Conservation (phyloP, 805 yeast genomes). For the Debaryomyces castellii region DNA sequence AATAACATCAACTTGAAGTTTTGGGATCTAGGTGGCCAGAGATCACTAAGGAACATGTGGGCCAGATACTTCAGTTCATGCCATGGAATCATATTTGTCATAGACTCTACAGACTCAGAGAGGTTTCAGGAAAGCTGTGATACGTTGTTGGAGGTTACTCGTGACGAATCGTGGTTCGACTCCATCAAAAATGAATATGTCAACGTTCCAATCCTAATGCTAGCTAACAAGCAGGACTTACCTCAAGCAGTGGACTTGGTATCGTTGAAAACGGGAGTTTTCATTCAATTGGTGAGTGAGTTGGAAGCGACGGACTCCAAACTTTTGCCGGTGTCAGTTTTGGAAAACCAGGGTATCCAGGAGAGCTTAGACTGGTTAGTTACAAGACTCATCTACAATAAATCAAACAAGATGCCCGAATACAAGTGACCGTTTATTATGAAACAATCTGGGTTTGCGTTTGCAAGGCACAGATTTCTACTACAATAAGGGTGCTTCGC, state of each 20-base stretch:
- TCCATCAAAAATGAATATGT: slow-evolving; percentile 31
- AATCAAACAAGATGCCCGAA: slow-evolving; percentile 59
- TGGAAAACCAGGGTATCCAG: slow-evolving; percentile 76
- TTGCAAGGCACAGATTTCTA: too few relatives aligned
- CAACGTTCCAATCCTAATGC: slow-evolving; percentile 85
- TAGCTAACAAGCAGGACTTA: slow-evolving; percentile 90
- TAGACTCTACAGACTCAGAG: slow-evolving; percentile 84
- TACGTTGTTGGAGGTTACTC: slow-evolving; percentile 50
- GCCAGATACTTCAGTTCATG: slow-evolving; percentile 78
- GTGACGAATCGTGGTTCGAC: slow-evolving; percentile 41
- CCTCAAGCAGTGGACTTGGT: slow-evolving; percentile 48
- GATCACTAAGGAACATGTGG: slow-evolving; percentile 83
- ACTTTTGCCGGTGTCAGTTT: slow-evolving; percentile 85
- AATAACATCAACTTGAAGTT: slow-evolving; percentile 62
- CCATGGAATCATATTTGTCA: slow-evolving; percentile 89
- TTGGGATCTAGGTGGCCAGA: slow-evolving; percentile 98
- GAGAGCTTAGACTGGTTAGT: slow-evolving; percentile 91
- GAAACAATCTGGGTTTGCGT: too few relatives aligned
- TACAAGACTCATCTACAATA: slow-evolving; percentile 67
- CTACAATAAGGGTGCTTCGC: not conserved
- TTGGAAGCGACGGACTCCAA: slow-evolving; percentile 89
- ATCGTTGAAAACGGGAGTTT: slow-evolving; percentile 76
- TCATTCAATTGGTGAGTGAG: slow-evolving; percentile 75
- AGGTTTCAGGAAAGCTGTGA: slow-evolving; percentile 81
- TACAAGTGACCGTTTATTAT: slow-evolving; percentile 25